Conservation (phyloP, 148 eudicot species). For the Persicaria tinctoria region DNA sequence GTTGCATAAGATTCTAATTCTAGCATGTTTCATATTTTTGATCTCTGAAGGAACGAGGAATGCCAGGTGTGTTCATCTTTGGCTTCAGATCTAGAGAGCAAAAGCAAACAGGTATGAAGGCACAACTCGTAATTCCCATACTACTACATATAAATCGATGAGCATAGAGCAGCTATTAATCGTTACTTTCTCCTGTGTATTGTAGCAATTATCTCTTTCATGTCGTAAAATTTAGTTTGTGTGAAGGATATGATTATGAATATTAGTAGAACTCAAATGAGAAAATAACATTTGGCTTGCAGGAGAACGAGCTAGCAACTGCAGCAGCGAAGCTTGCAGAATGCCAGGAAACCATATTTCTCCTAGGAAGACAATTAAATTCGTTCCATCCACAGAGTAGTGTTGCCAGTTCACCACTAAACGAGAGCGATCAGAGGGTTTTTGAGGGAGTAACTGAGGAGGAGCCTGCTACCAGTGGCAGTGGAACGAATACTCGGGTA, state of each 20-base stretch:
- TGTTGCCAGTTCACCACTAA: constrained; percentile 33
- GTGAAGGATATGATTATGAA: no score
- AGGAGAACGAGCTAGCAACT: constrained; percentile 78
- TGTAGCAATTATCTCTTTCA: no score
- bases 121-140: background rate
- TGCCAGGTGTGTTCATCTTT: constrained; percentile 30
- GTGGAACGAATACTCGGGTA: constrained; percentile 33
- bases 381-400: constrained; percentile 62
- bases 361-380: constrained; percentile 73
- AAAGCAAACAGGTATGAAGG: constrained; percentile 48
- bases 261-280: background rate
- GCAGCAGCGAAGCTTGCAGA: constrained; percentile 89
- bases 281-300: background rate
- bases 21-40: constrained; percentile 11
- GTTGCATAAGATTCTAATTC: background rate
- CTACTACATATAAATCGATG: background rate
- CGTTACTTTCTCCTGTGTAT: background rate
- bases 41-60: constrained; percentile 47
- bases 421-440: constrained; percentile 31
- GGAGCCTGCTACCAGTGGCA: constrained; percentile 49
- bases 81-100: constrained; percentile 38
- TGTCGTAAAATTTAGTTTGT: no score
- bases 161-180: background rate
- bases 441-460: constrained; percentile 29
- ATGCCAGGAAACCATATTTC: constrained; percentile 85